Base-by-base conservation (phyloP, 1,284 basidiomycete species). In the Puccinia horiana region DNA sequence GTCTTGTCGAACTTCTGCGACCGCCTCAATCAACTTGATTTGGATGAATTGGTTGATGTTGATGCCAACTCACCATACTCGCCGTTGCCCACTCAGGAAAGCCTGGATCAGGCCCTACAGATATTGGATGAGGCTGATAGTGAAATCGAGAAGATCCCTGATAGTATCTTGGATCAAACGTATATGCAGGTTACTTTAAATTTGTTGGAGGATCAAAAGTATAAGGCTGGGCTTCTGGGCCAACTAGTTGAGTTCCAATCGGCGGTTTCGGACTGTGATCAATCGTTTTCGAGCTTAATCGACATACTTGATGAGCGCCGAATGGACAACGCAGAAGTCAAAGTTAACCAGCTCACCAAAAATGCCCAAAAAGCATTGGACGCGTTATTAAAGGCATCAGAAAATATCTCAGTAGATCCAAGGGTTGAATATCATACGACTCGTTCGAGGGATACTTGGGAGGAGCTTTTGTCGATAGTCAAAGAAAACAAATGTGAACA, bases 391-490 rank as follows among this genome's bases (percentile, higher is more conserved):
- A 70, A 70, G 35, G 49, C 32, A 56, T 56, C 69, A 20, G 54
- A 56, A 32, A n/a, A 49, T 18, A 14, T 81, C 29, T 9, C 29
- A 35, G 35, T 18, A 6, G 79, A 81, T 65, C 37, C 54, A 32
- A 61, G 79, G 54, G 79, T 81, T 63, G 54, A 47, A 63, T 81
- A 74, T 32, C 69, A 81, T 29, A 12, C 73, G 18, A 70, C 40
- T 40, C 79, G 79, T 20, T 56, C 70, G 2, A 63, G 26, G 23
- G 56, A 81, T 49, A 81, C 79, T 32, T 81, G 79, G 79, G 70
- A 70, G 9, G 79, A 81, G 35, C 61, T 81, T 29, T 12, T 49
- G 37, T 54, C 67, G 49, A 73, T 81, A 54, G 42, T 72, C 18
- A 72, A 58, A 61, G 77, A 80, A 65, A 54, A 40, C 32, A 70